Conservation (phyloP, 179 eudicot genomes). For the Heliamphora pulchella region DNA sequence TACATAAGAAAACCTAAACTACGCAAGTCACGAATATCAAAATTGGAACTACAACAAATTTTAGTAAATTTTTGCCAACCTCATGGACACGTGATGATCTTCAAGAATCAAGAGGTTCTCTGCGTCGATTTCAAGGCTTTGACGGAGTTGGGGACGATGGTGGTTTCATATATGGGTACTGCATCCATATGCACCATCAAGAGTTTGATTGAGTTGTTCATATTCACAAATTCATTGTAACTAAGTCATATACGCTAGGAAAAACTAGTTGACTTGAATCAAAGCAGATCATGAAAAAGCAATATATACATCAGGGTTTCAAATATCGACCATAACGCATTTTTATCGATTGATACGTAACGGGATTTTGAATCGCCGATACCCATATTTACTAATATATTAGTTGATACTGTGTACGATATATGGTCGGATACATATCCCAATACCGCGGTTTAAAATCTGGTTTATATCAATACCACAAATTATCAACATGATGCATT, state of each 20-base stretch:
- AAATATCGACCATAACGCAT: no score
- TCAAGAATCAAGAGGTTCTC: neutral
- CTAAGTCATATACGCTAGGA: neutral
- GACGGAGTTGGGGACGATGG: slow-evolving; percentile 53
- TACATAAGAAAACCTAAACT: neutral
- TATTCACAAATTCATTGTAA: neutral
- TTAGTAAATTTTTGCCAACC: neutral
- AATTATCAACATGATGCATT: neutral
- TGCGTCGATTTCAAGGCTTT: slow-evolving; percentile 27
- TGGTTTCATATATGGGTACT: slow-evolving; percentile 47
- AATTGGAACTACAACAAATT: neutral
- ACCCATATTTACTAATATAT: no score
- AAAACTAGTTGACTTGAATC: neutral
- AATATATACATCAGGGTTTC: no score
- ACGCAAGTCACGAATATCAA: neutral
- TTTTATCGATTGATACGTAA: no score
- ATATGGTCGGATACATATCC: no score
- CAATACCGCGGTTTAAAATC: no score
- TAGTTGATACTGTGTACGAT: no score
- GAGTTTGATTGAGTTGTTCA: neutral
- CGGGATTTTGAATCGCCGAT: no score
- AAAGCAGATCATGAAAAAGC: neutral
- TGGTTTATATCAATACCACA: neutral
- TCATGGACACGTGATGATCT: neutral
- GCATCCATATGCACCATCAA: slow-evolving; percentile 20